Evolutionary conservation across 208 protist species (phyloP), one percentile per base, ranked within the genome.

Genomic region (Kentomonas sorsogonicus): DNA sequence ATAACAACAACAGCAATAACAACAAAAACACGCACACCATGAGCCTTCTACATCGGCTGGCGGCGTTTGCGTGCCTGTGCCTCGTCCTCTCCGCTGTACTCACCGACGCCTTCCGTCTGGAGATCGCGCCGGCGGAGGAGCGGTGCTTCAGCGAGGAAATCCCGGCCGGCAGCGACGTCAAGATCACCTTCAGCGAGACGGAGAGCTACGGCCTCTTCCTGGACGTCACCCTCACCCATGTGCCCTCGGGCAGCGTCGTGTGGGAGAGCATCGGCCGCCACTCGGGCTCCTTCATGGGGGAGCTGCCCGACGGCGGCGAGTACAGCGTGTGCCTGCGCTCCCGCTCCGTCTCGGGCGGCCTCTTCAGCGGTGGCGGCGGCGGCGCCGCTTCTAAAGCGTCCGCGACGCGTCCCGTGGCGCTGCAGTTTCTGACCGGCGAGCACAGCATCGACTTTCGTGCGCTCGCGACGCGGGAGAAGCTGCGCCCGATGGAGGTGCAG

Each of bases 401-500:
- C 44, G 57, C 61, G 31, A 34, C 2, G n/a, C 60, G 62, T 11
- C 40, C 41, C 38, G 61, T 85, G 23, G 65, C 60, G 38, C 64
- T 91, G 34, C 36, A 66, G 18, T 72, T 83, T 15, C 11, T 31
- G 3, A 20, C 40, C 36, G 3, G 41, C 23, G 60, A 59, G 0
- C 86, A 93, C 10, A 70, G 56, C 23, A 71, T 82, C n/a, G 78
- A 94, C 64, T 95, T 91, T 60, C 4, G 34, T 3, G 47, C 79
- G 36, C 29, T 92, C 11, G 90, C 83, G 25, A 80, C 77, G 10
- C 90, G 77, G 43, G 77, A 93, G 50, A 94, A 96, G 53, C 59
- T 97, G 31, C 87, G 89, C 51, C 93, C 93, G 26, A 88, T 97
- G 46, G 88, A 96, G 62, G 64, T 93, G 4, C 79, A 96, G 63